Evolutionary conservation across 2,329 filamentous ascomycete species (phyloP), one percentile per base, ranked within the genome.

Genomic region (Akanthomyces lecanii): DNA sequence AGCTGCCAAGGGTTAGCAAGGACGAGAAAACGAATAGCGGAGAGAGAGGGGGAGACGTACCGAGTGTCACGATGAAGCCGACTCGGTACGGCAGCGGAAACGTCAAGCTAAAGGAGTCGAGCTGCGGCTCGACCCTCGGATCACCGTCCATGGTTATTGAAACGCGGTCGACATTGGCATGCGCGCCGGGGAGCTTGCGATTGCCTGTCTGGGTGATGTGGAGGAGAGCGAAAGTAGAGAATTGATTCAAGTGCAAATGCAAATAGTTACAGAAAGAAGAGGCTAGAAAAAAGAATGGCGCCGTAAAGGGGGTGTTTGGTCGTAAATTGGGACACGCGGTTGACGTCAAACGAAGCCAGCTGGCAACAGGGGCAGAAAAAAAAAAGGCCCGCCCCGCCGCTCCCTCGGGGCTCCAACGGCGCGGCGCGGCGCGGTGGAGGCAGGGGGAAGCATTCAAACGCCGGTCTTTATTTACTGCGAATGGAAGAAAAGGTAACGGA

Each of bases 11-110:
- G 38, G 64, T 38, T 40, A 55, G 50, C 33, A 36, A 30, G 36
- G 4, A 30, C 65, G 53, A 36, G 21, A 47, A 42, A 36, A 6
- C 3, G 21, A 12, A 40, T 3, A 40, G 23, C 4, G 30, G 6
- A 21, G 28, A 8, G 54, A 16, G 56, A 10, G 6, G 8, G 23
- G 7, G 42, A 25, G 56, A 33, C 82, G 67, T 81, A 96, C 92
- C 94, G 67, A 96, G 79, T 60, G 96, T 89, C 66, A 95, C 79
- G 70, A 97, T 89, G 69, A 96, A 85, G 65, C 92, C 91, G 64
- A 97, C 87, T 68, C 94, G 89, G 75, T 94, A 97, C 50, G 95
- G 94, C 65, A 98, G 82, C 59, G 94, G 95, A 68, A 98, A 88
- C 66, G 90, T 82, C 73, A 91, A 81, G 83, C 90, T 93, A 82